Percentiles rank a stretch among this genome's conserved stretches.
These are phyloP conservation scores for Aspergillus mulundensis DNA, from an alignment of 495 filamentous ascomycete genomes.

Conservation along the genomic window DNA sequence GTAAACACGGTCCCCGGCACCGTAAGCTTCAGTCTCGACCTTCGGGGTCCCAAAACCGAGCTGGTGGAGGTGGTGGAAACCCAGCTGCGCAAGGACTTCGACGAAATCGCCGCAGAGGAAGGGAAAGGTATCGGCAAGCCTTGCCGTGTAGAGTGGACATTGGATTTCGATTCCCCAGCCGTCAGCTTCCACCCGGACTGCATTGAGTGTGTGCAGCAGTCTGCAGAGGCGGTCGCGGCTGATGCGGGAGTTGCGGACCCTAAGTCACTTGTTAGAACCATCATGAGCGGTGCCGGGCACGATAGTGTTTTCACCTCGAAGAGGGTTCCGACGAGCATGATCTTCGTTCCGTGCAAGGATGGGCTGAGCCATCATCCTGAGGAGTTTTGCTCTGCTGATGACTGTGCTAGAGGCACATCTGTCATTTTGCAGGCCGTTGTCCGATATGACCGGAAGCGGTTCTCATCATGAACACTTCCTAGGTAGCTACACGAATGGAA, in stretches of 20 bases:
- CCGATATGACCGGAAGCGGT: conserved; percentile 53
- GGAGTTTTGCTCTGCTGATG: conserved; percentile 57
- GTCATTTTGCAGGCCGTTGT: conserved; percentile 59
- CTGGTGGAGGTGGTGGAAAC: conserved; percentile 54
- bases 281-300: conserved; percentile 59
- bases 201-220: conserved; percentile 59
- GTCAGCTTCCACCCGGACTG: conserved; percentile 68
- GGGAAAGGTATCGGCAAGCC: conserved; percentile 48
- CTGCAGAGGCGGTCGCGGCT: conserved; percentile 51
- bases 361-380: conserved; percentile 62
- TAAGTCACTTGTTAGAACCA: conserved; percentile 40
- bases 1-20: conserved; percentile 73
- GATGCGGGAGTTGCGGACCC: conserved; percentile 43
- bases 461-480: conserved; percentile 17
- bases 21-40: conserved; percentile 68
- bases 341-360: conserved; percentile 63
- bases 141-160: conserved; percentile 53
- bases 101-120: conserved; percentile 51
- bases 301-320: conserved; percentile 61
- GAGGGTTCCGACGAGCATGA: conserved; percentile 60
- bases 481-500: background rate
- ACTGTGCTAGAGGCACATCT: conserved; percentile 60
- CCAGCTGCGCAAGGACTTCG: conserved; percentile 52
- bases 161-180: conserved; percentile 62
- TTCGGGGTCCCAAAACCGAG: conserved; percentile 58